Percentiles rank a stretch among this genome's conserved stretches.
Evolutionary conservation across 2,329 filamentous ascomycete genomes (phyloP).

Genomic region (Rhynchosporium secalis): DNA sequence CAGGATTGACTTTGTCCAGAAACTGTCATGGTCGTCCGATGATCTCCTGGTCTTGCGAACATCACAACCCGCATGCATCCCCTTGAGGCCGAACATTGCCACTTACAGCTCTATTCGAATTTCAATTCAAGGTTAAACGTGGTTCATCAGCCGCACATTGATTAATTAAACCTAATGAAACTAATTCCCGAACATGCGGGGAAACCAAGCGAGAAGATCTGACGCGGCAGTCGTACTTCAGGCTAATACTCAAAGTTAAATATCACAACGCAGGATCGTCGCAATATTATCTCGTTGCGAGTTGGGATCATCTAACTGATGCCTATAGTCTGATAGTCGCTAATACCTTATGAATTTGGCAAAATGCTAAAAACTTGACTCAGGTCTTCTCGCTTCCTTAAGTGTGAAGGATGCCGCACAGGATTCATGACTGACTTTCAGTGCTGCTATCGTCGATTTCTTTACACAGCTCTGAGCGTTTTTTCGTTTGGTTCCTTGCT

Average conservation of each 20-base stretch:
- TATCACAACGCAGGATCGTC: background rate
- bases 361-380: background rate
- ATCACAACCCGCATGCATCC: background rate
- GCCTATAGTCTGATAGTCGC: background rate
- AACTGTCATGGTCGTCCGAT: too few relatives aligned
- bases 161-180: background rate
- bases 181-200: background rate
- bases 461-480: too few relatives aligned
- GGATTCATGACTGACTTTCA: too few relatives aligned
- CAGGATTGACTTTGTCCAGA: too few relatives aligned
- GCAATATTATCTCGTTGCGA: background rate
- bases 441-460: too few relatives aligned
- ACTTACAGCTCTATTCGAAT: background rate
- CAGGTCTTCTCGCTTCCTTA: background rate
- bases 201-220: background rate
- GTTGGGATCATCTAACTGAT: background rate
- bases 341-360: background rate
- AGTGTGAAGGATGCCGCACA: too few relatives aligned
- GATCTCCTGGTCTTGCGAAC: too few relatives aligned
- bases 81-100: background rate
- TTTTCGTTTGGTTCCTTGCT: background rate
- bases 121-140: background rate
- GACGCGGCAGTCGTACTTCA: background rate
- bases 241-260: background rate
- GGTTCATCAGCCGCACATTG: background rate